A percentile compares a stretch with the other conserved stretches of the same genome.
phyloP scores from a whole-genome alignment of 83 land plant genomes.

The Picea mariana region DNA sequence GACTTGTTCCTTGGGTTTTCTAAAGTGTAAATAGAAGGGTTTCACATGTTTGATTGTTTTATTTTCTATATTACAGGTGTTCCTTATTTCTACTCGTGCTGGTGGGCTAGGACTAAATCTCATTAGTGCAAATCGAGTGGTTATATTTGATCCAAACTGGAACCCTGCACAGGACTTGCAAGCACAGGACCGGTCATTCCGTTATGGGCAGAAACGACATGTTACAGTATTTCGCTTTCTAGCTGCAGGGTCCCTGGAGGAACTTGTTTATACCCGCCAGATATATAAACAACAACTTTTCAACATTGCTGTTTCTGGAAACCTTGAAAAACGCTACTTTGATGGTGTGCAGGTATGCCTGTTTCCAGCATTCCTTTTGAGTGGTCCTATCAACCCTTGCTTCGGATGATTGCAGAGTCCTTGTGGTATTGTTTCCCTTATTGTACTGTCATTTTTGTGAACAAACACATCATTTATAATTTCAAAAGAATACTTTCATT shows the following conservation, averaged over 20 bases:
- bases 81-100: constrained; percentile 93
- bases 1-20: neutral
- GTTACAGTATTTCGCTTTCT: constrained; percentile 90
- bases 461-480: neutral
- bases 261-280: constrained; percentile 90
- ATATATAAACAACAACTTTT: constrained; percentile 95
- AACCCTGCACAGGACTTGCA: constrained; percentile 94
- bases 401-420: neutral
- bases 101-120: constrained; percentile 95
- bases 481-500: neutral
- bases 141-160: constrained; percentile 98
- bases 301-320: constrained; percentile 94
- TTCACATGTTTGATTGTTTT: constrained; percentile 6
- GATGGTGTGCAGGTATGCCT: constrained; percentile 92
- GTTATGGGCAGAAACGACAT: constrained; percentile 92
- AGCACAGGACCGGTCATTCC: constrained; percentile 95
- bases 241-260: constrained; percentile 96
- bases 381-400: neutral
- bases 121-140: constrained; percentile 96
- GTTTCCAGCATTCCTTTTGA: neutral
- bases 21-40: neutral
- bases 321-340: constrained; percentile 92
- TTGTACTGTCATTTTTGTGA: neutral
- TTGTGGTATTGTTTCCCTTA: neutral
- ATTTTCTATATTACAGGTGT: constrained; percentile 56